Conservation (phyloP, 495 filamentous ascomycete genomes). For the Coniosporium apollinis region DNA sequence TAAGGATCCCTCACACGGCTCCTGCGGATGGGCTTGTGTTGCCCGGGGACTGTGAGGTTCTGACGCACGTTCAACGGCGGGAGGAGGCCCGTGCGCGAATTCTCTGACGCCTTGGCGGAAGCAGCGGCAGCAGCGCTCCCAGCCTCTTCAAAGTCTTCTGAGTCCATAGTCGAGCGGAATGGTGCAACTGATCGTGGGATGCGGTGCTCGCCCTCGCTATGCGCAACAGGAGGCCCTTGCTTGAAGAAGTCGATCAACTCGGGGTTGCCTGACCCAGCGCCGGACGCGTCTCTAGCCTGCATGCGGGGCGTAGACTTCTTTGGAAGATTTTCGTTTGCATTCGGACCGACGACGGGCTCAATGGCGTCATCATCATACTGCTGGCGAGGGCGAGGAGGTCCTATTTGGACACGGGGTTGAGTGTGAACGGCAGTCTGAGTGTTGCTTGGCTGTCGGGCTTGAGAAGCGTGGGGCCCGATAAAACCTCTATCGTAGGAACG, state of each 20-base stretch:
- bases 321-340: no score
- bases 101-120: conserved; percentile 1
- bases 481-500: no score
- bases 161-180: conserved; percentile 72
- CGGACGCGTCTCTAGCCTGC: conserved; percentile 55
- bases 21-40: conserved; percentile 35
- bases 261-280: conserved; percentile 46
- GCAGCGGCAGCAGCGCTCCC: conserved; percentile 1
- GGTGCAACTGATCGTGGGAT: conserved; percentile 75
- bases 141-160: conserved; percentile 46
- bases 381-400: no score
- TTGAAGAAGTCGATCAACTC: conserved; percentile 93
- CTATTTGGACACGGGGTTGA: no score
- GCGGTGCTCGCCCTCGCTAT: conserved; percentile 36
- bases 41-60: conserved; percentile 13
- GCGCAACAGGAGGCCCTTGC: conserved; percentile 58
- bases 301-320: no score
- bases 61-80: conserved; percentile 6
- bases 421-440: no score
- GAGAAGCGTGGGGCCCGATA: no score
- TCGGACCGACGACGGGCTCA: no score
- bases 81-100: not conserved
- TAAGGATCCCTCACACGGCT: conserved; percentile 77
- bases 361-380: no score
- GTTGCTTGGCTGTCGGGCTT: no score